Percentiles rank a stretch among this genome's conserved stretches.
These are phyloP conservation scores for Metschnikowia aberdeeniae DNA, from an alignment of 805 yeast genomes.

Conservation along the genomic window DNA sequence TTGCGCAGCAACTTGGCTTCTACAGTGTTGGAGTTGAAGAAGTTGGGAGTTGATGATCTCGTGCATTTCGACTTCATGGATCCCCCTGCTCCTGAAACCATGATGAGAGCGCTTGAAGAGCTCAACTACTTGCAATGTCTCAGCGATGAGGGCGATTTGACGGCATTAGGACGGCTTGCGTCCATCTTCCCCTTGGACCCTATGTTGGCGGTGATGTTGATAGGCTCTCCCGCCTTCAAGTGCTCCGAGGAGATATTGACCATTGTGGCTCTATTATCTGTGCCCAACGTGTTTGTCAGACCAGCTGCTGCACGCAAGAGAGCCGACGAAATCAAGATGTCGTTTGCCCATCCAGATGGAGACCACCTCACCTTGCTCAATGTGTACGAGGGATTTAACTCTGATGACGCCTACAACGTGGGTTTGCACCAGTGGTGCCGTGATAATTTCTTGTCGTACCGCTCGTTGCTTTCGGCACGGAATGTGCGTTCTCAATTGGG, in stretches of 20 bases:
- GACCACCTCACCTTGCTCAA: constrained; percentile 90
- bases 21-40: constrained; percentile 89
- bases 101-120: constrained; percentile 98
- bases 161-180: constrained; percentile 84
- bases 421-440: constrained; percentile 86
- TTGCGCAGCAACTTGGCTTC: constrained; percentile 85
- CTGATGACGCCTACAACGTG: constrained; percentile 63
- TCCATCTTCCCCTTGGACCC: constrained; percentile 96
- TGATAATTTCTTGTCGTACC: constrained; percentile 77
- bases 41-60: constrained; percentile 90
- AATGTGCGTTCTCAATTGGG: constrained; percentile 81
- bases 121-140: constrained; percentile 85
- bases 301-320: constrained; percentile 83
- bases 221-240: constrained; percentile 77
- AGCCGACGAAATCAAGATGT: constrained; percentile 86
- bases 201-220: constrained; percentile 86
- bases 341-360: constrained; percentile 90
- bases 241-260: constrained; percentile 89
- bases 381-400: constrained; percentile 78
- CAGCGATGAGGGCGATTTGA: constrained; percentile 87
- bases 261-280: constrained; percentile 85
- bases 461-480: constrained; percentile 83
- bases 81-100: constrained; percentile 99
- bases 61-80: constrained; percentile 99
- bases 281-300: constrained; percentile 91